Evolutionary conservation across 2,329 filamentous ascomycete genomes (phyloP), one percentile per base, ranked within the genome.

Genomic region (Fusarium lyarnte): DNA sequence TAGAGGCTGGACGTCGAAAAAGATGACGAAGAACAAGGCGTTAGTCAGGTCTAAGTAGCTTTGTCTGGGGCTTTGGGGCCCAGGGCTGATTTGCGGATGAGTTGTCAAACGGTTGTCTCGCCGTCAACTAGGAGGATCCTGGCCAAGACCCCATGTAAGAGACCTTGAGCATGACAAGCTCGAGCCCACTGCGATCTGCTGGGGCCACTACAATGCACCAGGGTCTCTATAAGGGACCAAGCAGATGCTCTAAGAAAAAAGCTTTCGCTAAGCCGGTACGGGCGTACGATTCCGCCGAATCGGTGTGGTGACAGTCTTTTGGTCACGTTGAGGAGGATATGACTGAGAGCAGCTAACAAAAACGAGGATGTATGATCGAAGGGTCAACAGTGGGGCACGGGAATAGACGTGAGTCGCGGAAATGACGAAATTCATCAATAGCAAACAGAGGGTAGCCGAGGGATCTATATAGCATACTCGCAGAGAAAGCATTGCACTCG

Each of bases 111-210:
- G 70, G 77, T 73, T 71, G 78, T 80, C 77, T 80, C 74, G 79
- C 75, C 74, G 75, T 78, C 77, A 82, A 79, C 83, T 79, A 77
- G 83, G 82, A 81, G 75, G 77, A 84, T 81, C 83, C 82, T 77
- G 76, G 82, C 72, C 77, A 67, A 74, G 66, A 66, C 74, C 70
- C 79, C 78, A 78, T 81, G 80, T 78, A 80, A 76, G 76, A 79
- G 79, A 76, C 76, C 78, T 80, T 77, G 76, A 79, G 79, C 78
- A 79, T 80, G 79, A 82, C 79, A 82, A 81, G 81, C 82, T 80
- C 79, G 79, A 79, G 80, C 82, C 82, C 80, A 81, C 82, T 76
- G 51, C 76, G 77, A 80, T 78, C 79, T 79, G 75, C 79, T 80
- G 75, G 77, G 78, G 77, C 64, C 67, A 78, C 74, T 78, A 77